Evolutionary conservation across 2,329 filamentous ascomycete species (phyloP), one percentile per base, ranked within the genome.

Genomic region (Catunica adiposa): DNA sequence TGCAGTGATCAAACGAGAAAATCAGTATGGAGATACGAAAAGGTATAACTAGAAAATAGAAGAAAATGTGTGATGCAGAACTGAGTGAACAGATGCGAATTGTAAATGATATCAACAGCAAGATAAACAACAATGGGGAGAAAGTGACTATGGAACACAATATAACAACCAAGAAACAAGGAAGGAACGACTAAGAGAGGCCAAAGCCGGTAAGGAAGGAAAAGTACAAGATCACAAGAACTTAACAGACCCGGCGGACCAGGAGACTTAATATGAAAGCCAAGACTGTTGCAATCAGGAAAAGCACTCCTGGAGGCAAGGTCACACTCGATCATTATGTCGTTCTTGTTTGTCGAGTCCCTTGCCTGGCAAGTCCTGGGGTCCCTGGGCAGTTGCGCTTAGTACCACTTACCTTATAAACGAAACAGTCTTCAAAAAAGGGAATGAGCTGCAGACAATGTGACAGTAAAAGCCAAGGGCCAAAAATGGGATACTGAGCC

Each of bases 161-260:
- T 34, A 51, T 31, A 38, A 53, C 53, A 59, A 53, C 51, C 54
- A 25, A 53, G 51, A 37, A 51, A 48, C 22, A 31, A 52, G 26
- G 51, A 53, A 47, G 34, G 31, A 42, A 53, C 29, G 37, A 46
- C 34, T 17, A 44, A 48, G 15, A 23, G 8, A 48, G 22, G 9
- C 44, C 44, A 48, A 25, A 25, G 22, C 20, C 44, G 22, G 31
- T 31, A 44, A 54, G 34, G 22, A 48, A 25, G 14, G 22, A 44
- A 51, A 38, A 15, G 38, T 11, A 56, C 20, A 42, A 40, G 25
- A 47, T 40, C 31, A 42, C n/a, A 29, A 56, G 46, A 37, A 22
- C 17, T 34, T n/a, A 26, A 15, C n/a, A 23, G 25, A 8, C 20
- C 15, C 40, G 6, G 34, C 34, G n/a, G 42, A 7, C 51, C 25